These are phyloP conservation scores for Trametes sanguinea DNA, from an alignment of 768 basidiomycete genomes.

Conservation along the genomic window DNA sequence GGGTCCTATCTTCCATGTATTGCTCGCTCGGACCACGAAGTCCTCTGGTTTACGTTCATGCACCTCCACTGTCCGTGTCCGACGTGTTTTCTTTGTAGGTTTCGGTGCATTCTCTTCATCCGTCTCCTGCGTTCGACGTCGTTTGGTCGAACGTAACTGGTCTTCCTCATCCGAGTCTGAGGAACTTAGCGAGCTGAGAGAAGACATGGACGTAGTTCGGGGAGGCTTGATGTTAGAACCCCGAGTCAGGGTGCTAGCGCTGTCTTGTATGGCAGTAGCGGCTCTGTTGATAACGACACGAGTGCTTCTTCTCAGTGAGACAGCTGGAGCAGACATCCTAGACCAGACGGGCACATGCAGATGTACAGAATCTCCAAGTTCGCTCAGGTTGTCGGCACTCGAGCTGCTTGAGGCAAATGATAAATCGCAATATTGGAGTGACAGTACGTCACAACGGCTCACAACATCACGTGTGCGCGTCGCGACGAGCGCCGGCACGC, in stretches of 20 bases:
- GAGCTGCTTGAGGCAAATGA: too few species aligned
- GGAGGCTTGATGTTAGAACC: neutral
- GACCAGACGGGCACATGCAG: neutral
- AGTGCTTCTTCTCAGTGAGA: neutral
- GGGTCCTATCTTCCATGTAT: slow-evolving; percentile 74
- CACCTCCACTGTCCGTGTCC: slow-evolving; percentile 13
- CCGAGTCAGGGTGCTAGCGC: neutral
- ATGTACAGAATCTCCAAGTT: neutral
- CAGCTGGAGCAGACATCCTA: neutral
- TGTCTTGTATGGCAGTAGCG: neutral
- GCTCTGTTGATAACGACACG: neutral
- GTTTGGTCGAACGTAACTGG: slow-evolving; percentile 3
- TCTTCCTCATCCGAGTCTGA: neutral
- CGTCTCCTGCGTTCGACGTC: neutral
- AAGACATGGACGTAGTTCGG: neutral
- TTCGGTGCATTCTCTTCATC: neutral
- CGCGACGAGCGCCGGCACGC: too few species aligned
- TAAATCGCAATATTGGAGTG: too few species aligned
- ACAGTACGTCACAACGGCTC: too few species aligned
- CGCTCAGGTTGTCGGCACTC: too few species aligned
- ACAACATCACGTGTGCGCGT: too few species aligned
- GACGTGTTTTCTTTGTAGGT: neutral
- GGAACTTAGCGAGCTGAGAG: slow-evolving; percentile 8
- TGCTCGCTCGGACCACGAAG: slow-evolving; percentile 24
- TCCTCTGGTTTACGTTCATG: slow-evolving; percentile 29